Evolutionary conservation across 148 eudicot species (phyloP).

Genomic region (Camellia sinensis): DNA sequence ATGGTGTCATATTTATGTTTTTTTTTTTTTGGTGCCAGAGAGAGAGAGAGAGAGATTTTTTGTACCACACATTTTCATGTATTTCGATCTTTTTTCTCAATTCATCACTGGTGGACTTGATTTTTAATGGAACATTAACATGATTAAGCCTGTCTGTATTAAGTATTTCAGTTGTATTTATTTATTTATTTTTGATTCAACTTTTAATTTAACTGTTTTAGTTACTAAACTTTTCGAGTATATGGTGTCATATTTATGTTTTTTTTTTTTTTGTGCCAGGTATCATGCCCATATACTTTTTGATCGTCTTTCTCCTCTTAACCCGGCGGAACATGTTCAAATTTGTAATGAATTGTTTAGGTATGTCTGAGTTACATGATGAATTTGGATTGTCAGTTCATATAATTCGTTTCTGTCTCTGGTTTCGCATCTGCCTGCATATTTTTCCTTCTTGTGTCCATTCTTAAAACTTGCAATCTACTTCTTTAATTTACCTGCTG

Average conservation of each 20-base stretch:
- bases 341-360: slow-evolving; percentile 79
- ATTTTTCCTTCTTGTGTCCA: background rate
- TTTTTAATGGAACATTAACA: background rate
- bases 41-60: slow-evolving; percentile 21
- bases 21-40: slow-evolving; percentile 33
- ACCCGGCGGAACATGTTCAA: slow-evolving; percentile 72
- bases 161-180: background rate
- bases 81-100: too few relatives aligned
- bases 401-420: background rate
- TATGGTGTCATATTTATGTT: background rate
- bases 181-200: background rate
- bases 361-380: slow-evolving; percentile 29
- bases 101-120: background rate
- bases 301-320: slow-evolving; percentile 76
- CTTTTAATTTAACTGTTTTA: slow-evolving; percentile 1
- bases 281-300: slow-evolving; percentile 74
- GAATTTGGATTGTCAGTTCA: slow-evolving; percentile 1
- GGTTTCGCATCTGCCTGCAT: background rate
- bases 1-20: background rate
- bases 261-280: slow-evolving; percentile 42
- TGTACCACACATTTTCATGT: too few relatives aligned
- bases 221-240: background rate
- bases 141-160: background rate
- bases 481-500: background rate
- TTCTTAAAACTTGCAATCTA: background rate